A percentile compares a stretch with the other conserved stretches of the same genome.
Conservation (phyloP, 2,329 filamentous ascomycete species). For the Tolypocladium inflatum region DNA sequence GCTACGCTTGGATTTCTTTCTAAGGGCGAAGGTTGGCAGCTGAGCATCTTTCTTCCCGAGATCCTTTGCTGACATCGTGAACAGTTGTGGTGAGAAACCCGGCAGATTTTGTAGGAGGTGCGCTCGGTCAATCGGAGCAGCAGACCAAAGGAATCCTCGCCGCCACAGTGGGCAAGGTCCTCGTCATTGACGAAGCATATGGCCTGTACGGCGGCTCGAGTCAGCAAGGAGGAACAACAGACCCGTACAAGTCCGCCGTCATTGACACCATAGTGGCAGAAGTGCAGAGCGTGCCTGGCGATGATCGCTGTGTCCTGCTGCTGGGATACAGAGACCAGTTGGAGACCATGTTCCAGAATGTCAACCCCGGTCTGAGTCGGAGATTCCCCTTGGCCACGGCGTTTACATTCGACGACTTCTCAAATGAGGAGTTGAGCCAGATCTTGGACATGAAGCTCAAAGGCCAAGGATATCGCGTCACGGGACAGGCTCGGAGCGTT, state of each 20-base stretch:
- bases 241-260: slow-evolving; percentile 51
- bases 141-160: slow-evolving; percentile 65
- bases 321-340: slow-evolving; percentile 63
- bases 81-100: slow-evolving; percentile 65
- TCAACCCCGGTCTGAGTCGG: slow-evolving; percentile 59
- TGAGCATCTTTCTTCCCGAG: too few relatives aligned
- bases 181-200: slow-evolving; percentile 76
- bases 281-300: slow-evolving; percentile 58
- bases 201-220: slow-evolving; percentile 48
- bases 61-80: too few relatives aligned
- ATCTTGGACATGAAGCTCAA: slow-evolving; percentile 42
- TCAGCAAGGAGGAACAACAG: slow-evolving; percentile 19
- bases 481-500: not conserved
- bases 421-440: too few relatives aligned
- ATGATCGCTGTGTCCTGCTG: slow-evolving; percentile 63
- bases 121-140: slow-evolving; percentile 57
- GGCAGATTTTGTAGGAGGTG: slow-evolving; percentile 59
- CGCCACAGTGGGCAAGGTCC: slow-evolving; percentile 58
- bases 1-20: slow-evolving; percentile 58
- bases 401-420: slow-evolving; percentile 66
- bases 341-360: slow-evolving; percentile 62
- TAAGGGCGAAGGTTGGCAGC: too few relatives aligned
- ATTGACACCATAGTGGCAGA: slow-evolving; percentile 68
- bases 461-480: not conserved
- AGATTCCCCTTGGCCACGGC: slow-evolving; percentile 55